Conservation (phyloP, 495 filamentous ascomycete genomes). For the Penicillium tannophilum region DNA sequence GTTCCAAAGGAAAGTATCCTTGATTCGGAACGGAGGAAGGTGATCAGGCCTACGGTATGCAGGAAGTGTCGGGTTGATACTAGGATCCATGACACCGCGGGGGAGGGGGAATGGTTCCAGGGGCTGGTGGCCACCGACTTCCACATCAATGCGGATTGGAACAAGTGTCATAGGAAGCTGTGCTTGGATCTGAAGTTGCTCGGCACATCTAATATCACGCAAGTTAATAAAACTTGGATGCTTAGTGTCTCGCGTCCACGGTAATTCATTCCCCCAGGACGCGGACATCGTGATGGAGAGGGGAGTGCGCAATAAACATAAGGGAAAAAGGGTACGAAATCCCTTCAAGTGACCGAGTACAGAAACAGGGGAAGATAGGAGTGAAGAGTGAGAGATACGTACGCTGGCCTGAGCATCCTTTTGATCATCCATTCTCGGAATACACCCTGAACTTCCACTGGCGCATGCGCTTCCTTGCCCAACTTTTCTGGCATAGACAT, state of each 20-base stretch:
- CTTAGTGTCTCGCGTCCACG: background rate
- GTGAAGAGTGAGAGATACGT: conserved; percentile 18
- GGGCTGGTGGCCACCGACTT: conserved; percentile 79
- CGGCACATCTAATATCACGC: conserved; percentile 36
- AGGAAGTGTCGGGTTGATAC: conserved; percentile 64
- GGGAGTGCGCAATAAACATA: background rate
- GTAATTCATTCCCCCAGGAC: no score
- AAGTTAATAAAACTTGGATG: background rate
- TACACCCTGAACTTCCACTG: conserved; percentile 84
- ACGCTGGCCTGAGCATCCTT: conserved; percentile 58
- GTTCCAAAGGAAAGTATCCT: conserved; percentile 97
- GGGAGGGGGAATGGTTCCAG: conserved; percentile 70
- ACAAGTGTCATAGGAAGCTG: conserved; percentile 86
- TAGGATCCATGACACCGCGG: conserved; percentile 59
- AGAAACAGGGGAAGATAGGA: conserved; percentile 1
- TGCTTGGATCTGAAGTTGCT: conserved; percentile 81
- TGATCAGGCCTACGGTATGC: conserved; percentile 77
- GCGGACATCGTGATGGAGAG: background rate
- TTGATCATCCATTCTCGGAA: conserved; percentile 96
- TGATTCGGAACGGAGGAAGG: conserved; percentile 79
- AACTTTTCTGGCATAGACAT: conserved; percentile 69
- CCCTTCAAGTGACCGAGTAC: background rate
- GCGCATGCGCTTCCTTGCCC: conserved; percentile 78
- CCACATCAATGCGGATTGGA: conserved; percentile 94
- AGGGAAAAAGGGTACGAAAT: background rate